These are phyloP conservation scores for Hanseniaspora opuntiae DNA, from an alignment of 805 yeast genomes.

Conservation along the genomic window DNA sequence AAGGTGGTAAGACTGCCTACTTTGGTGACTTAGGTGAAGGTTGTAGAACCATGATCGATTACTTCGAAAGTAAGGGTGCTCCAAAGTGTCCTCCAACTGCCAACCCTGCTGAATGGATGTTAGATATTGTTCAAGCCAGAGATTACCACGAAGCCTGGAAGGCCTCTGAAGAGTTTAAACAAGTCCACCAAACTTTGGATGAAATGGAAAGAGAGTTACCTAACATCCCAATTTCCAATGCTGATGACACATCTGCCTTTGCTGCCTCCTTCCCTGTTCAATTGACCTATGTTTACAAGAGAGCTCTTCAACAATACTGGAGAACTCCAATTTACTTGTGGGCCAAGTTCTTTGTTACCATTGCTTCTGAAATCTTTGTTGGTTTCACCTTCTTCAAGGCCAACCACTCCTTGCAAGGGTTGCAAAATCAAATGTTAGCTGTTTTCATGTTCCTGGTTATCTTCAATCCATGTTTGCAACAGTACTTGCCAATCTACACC, in stretches of 20 bases:
- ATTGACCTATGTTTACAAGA: conserved; percentile 32
- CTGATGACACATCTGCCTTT: conserved; percentile 28
- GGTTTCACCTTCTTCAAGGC: conserved; percentile 69
- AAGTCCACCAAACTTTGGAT: conserved; percentile 46
- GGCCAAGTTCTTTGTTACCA: conserved; percentile 43
- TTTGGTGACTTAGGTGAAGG: conserved; percentile 60
- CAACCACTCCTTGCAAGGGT: conserved; percentile 45
- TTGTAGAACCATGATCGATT: conserved; percentile 43
- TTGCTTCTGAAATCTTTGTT: conserved; percentile 47
- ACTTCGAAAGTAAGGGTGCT: conserved; percentile 56
- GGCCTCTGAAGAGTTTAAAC: conserved; percentile 47
- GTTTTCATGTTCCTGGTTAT: conserved; percentile 53
- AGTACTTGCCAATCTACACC: conserved; percentile 49
- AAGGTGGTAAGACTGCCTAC: conserved; percentile 62
- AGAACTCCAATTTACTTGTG: conserved; percentile 51
- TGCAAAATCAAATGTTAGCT: conserved; percentile 74
- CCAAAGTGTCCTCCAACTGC: conserved; percentile 53
- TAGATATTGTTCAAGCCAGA: conserved; percentile 70
- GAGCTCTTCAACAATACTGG: conserved; percentile 55
- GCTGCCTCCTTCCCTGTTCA: conserved; percentile 34
- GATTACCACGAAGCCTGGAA: conserved; percentile 71
- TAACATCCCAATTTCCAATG: conserved; percentile 24
- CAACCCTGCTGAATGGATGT: conserved; percentile 87
- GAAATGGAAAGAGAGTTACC: conserved; percentile 49
- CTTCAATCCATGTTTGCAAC: conserved; percentile 46